phyloP scores from a whole-genome alignment of 2,329 filamentous ascomycete genomes.

The Tolypocladium guangdongense region DNA sequence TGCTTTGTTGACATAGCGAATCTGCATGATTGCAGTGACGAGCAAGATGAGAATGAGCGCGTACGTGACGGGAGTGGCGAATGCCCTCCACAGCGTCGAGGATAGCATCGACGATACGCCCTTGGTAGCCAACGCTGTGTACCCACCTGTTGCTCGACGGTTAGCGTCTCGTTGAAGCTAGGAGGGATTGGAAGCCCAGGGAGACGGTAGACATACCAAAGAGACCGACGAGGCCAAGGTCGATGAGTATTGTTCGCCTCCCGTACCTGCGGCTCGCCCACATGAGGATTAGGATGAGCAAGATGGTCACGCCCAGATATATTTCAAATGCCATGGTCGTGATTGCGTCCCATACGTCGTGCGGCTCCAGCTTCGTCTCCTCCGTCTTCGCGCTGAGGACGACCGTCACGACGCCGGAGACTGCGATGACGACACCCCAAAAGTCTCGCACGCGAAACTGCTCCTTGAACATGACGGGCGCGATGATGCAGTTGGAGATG shows the following conservation, averaged over 20 bases:
- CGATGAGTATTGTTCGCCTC: constrained; percentile 77
- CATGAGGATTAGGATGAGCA: constrained; percentile 66
- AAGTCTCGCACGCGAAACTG: constrained; percentile 75
- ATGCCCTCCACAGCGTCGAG: constrained; percentile 76
- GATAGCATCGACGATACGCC: constrained; percentile 92
- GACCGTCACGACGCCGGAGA: constrained; percentile 81
- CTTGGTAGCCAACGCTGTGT: constrained; percentile 94
- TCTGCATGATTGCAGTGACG: constrained; percentile 85
- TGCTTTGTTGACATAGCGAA: constrained; percentile 83
- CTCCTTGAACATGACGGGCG: constrained; percentile 88
- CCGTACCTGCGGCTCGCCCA: constrained; percentile 77
- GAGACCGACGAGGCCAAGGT: constrained; percentile 82
- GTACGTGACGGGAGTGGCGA: constrained; percentile 89
- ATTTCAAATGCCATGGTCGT: constrained; percentile 82
- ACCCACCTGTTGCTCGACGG: constrained; percentile 54
- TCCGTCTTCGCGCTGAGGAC: constrained; percentile 83
- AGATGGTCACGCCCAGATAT: constrained; percentile 68
- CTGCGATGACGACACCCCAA: constrained; percentile 77
- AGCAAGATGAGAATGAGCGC: constrained; percentile 69
- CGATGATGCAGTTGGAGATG: constrained; percentile 94
- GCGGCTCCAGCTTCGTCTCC: constrained; percentile 82
- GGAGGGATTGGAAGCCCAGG: neutral
- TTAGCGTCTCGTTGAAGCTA: neutral
- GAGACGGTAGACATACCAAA: constrained; percentile 56
- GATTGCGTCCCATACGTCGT: constrained; percentile 84